Conservation (phyloP, 176 grass and related monocot species). For the Rhynchospora pubera region DNA sequence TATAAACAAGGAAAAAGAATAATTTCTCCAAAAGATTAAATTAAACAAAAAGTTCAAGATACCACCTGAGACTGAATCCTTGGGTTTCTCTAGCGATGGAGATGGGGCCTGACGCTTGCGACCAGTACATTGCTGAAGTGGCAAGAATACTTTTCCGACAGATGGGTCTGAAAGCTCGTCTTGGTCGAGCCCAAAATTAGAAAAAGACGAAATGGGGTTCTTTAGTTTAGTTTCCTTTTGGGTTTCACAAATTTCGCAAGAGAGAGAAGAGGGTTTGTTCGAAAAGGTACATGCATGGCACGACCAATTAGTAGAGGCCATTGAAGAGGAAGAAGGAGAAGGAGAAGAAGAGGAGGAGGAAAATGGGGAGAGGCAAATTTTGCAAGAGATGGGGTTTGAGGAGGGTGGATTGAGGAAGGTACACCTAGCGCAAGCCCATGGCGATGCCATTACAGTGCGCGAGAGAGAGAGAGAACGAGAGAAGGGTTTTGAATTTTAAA, state of each 20-base stretch:
- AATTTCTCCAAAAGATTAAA: neutral
- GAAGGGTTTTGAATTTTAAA: neutral
- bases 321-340: neutral
- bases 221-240: neutral
- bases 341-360: neutral
- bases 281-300: constrained; percentile 42
- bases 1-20: neutral
- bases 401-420: constrained; percentile 27
- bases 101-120: constrained; percentile 26
- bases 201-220: neutral
- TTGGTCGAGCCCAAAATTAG: constrained; percentile 37
- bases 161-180: constrained; percentile 32
- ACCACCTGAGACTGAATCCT: neutral
- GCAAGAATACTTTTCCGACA: constrained; percentile 49
- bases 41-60: neutral
- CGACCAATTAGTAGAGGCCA: constrained; percentile 1
- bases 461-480: neutral
- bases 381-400: constrained; percentile 26
- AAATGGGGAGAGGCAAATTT: constrained; percentile 22
- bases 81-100: neutral
- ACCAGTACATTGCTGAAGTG: constrained; percentile 21
- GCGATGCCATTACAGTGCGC: constrained; percentile 4
- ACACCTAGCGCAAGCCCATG: constrained; percentile 44
- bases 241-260: constrained; percentile 32
- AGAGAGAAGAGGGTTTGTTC: constrained; percentile 24